phyloP scores from a whole-genome alignment of 1,139 yeast genomes.

The Insectozyma bohioensis region DNA sequence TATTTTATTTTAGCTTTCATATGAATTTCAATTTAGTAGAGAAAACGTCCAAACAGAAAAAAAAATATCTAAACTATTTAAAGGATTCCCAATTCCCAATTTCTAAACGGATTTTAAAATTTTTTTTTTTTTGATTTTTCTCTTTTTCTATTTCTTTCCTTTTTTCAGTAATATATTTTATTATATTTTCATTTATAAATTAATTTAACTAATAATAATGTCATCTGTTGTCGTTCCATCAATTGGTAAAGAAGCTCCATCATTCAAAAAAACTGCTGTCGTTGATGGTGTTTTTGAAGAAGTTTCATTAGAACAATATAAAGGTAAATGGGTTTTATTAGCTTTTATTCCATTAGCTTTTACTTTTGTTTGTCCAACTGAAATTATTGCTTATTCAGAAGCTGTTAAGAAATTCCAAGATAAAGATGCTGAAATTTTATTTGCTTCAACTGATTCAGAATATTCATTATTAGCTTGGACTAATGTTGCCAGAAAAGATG shows the following conservation, averaged over 20 bases:
- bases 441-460: slow-evolving; percentile 98
- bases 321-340: slow-evolving; percentile 96
- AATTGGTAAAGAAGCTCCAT: slow-evolving; percentile 94
- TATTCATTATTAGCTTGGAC: slow-evolving; percentile 98
- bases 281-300: slow-evolving; percentile 95
- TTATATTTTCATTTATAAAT: not conserved
- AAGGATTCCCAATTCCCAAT: not conserved
- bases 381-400: slow-evolving; percentile 96
- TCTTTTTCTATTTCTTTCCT: not conserved
- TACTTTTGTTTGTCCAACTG: slow-evolving; percentile 99
- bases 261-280: slow-evolving; percentile 95
- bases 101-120: not conserved
- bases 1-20: no score
- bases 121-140: not conserved
- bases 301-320: slow-evolving; percentile 88
- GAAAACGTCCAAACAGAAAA: no score
- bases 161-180: not conserved
- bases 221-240: no score
- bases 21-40: no score
- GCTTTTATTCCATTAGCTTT: slow-evolving; percentile 98
- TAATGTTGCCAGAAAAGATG: slow-evolving; percentile 92
- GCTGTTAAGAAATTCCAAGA: slow-evolving; percentile 87
- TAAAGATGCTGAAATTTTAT: slow-evolving; percentile 84
- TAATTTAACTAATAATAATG: slow-evolving; percentile 47
- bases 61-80: no score